Base-by-base conservation (phyloP, 2,329 filamentous ascomycete species). In the Corniculantispora saksenae region DNA sequence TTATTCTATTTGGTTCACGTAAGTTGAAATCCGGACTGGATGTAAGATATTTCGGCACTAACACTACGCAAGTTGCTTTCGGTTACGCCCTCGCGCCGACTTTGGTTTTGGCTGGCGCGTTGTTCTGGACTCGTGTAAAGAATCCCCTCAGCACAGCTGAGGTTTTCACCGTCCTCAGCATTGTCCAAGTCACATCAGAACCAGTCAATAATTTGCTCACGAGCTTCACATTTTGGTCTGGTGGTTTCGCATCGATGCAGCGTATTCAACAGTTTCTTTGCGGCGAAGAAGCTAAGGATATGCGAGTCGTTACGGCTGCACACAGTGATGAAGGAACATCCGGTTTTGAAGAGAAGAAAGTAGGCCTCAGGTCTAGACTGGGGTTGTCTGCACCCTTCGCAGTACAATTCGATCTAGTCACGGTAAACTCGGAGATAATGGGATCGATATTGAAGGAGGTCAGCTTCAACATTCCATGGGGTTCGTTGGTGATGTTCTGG, bases 211-310 rank as follows among this genome's bases (percentile, higher is more conserved):
- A 9, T 6, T 21, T 50, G 12, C 57, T 60, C 12, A 13, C 21
- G n/a, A 48, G 57, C 8, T 21, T 55, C 53, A 55, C 35, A 29
- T 25, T 21, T 17, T 55, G 53, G 32, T 21, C 53, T 8, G 53
- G 27, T n/a, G 53, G 53, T 3, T 55, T 38, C 23, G 27, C 57
- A 1, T 60, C 57, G 0, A 19, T 60, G 25, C 4, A 13, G 4
- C 57, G 57, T 43, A 60, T 60, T 23, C 57, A 60, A 9, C 27
- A 35, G 7, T 60, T 60, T 35, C 57, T 60, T n/a, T 6, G 19
- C 13, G 15, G 12, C 9, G 40, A 35, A 19, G 57, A 60, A 10
- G 19, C 21, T 13, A 6, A 43, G 12, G 38, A 43, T 19, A 43
- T 43, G 38, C 38, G 38, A 19, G 38, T 43, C 12, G 12, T 43